These are phyloP conservation scores for Dictyostelium citrinum DNA, from an alignment of 78 protist genomes.

Conservation along the genomic window DNA sequence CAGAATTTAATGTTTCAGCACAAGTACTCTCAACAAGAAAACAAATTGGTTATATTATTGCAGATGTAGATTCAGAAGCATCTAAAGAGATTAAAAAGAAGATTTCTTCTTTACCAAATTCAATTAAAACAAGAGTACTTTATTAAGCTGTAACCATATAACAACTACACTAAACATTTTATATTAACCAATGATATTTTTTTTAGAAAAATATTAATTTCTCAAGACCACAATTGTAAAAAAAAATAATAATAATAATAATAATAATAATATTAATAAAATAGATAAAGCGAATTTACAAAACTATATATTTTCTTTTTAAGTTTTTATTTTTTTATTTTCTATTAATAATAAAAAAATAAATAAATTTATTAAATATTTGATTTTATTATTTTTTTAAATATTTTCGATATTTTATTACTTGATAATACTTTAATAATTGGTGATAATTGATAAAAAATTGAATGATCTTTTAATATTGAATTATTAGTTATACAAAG, in stretches of 20 bases:
- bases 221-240: background rate
- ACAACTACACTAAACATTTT: background rate
- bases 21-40: slow-evolving; percentile 81
- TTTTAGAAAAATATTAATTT: background rate
- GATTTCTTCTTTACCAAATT: slow-evolving; percentile 68
- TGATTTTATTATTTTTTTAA: background rate
- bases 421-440: background rate
- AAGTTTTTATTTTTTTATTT: background rate
- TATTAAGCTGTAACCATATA: slow-evolving; percentile 55
- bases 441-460: background rate
- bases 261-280: background rate
- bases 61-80: slow-evolving; percentile 83
- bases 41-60: slow-evolving; percentile 85
- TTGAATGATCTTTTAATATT: background rate
- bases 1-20: slow-evolving; percentile 76
- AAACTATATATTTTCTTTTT: too few species aligned
- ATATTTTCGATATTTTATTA: background rate
- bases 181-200: background rate
- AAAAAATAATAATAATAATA: background rate
- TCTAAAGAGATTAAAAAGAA: slow-evolving; percentile 81
- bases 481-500: background rate
- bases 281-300: background rate
- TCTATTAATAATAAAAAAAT: too few species aligned
- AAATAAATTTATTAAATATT: too few species aligned
- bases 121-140: slow-evolving; percentile 85